Conservation (phyloP, 768 basidiomycete species). For the Kwoniella sp. region DNA sequence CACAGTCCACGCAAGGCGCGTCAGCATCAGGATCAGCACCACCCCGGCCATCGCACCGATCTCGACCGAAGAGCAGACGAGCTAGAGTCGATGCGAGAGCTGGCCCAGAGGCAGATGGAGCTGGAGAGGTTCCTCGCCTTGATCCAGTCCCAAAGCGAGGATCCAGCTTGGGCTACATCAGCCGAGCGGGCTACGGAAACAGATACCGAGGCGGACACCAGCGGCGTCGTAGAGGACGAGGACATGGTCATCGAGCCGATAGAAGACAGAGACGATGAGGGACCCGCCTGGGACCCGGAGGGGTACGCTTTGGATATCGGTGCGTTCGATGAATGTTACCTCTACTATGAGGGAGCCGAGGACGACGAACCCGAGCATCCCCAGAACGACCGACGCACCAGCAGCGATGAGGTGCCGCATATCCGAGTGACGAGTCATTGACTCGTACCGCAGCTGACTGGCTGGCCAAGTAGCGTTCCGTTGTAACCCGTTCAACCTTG, state of each 20-base stretch:
- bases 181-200: too few species aligned
- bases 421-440: slow-evolving; percentile 20
- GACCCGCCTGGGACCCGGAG: slow-evolving; percentile 12
- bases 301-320: slow-evolving; percentile 3
- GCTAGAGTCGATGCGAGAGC: background rate
- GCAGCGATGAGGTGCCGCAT: slow-evolving; percentile 4
- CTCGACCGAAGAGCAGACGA: background rate
- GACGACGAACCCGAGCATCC: background rate
- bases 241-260: background rate
- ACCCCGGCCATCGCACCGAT: background rate
- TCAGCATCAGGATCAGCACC: too few species aligned
- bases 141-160: slow-evolving; percentile 2
- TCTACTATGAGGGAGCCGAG: slow-evolving; percentile 12
- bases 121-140: slow-evolving; percentile 4
- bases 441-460: too few species aligned
- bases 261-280: slow-evolving; percentile 1
- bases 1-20: too few species aligned
- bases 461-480: too few species aligned
- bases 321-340: slow-evolving; percentile 17
- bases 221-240: background rate
- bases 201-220: too few species aligned
- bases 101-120: slow-evolving; percentile 7
- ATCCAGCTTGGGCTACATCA: background rate
- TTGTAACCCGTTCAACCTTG: too few species aligned
- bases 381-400: background rate